Base-by-base conservation (phyloP, 805 yeast genomes). In the Komagataella phaffii region DNA sequence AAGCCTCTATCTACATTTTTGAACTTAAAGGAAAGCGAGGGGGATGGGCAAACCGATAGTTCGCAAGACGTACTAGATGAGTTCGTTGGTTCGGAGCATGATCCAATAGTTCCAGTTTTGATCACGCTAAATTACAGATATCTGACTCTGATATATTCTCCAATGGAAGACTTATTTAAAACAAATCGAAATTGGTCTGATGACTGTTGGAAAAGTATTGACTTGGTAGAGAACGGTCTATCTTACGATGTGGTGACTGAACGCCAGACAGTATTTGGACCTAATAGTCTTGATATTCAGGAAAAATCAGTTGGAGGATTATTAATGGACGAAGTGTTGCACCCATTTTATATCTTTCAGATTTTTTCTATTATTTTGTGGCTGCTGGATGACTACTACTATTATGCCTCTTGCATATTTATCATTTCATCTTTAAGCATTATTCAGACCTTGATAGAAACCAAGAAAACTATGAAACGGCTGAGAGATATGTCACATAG, bases 301-400 rank as follows among this genome's bases (percentile, higher is more conserved):
- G 91, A 85, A 53, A 91, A 89, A 55, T 63, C 90, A 0, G 69
- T 80, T 1, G 40, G 69, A 0, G 80, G 81, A 61, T 73, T 93
- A 47, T 71, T 93, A 43, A 71, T 85, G 23, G 95, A 88, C 60
- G 99, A 93, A 64, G 88, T 89, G 0, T 68, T 93, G 46, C 98
- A 93, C 64, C 99, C 99, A 0, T 93, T 93, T 63, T 93, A 93
- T 64, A 77, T 95, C 46, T 93, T 93, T 64, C 99, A 93, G 69
- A 82, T 91, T 1, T 91, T 91, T 62, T 89, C 97, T 3, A 85
- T 93, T 52, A 69, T 90, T 36, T 70, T 93, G 47, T 93, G 99
- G 99, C 75, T 88, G 8, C 78, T 88, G 14, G 99, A 93, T 65
- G 84, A 86, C 58, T 93, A 95, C 66, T 86, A 83, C 64, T 93